phyloP scores from a whole-genome alignment of 805 yeast genomes.

The Torulaspora quercuum region DNA sequence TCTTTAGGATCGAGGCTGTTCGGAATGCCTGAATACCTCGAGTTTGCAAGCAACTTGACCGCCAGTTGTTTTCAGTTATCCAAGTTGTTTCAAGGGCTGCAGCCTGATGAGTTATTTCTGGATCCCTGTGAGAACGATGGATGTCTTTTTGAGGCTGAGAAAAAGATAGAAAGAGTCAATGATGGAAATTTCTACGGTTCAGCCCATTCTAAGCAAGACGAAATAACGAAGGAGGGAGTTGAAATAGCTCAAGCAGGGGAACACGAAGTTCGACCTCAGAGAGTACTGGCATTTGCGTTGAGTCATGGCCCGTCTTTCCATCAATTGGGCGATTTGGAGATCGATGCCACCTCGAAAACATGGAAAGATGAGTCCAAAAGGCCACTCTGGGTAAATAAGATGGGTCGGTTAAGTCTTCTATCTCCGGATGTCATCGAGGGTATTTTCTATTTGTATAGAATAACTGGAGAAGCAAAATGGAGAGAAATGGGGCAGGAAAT shows the following conservation, averaged over 20 bases:
- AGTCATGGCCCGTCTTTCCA: conserved; percentile 9
- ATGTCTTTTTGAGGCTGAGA: conserved; percentile 21
- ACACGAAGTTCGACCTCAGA: conserved; percentile 3
- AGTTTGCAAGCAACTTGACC: conserved; percentile 43
- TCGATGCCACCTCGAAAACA: conserved; percentile 8
- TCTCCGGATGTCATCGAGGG: conserved; percentile 64
- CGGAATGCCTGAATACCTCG: conserved; percentile 4
- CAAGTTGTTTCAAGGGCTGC: conserved; percentile 35
- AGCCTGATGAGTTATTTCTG: conserved; percentile 35
- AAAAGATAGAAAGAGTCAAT: conserved; percentile 23
- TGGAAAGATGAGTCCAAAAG: conserved; percentile 34
- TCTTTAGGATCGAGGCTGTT: conserved; percentile 47
- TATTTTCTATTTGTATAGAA: conserved; percentile 53
- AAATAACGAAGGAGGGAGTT: conserved; percentile 7
- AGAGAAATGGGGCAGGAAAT: conserved; percentile 52
- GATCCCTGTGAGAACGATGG: conserved; percentile 16
- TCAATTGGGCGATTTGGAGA: conserved; percentile 10
- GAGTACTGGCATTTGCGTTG: conserved; percentile 10
- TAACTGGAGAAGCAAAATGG: conserved; percentile 58
- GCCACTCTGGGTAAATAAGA: conserved; percentile 36
- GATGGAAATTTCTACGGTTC: conserved; percentile 20
- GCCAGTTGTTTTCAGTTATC: conserved; percentile 49
- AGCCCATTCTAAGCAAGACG: conserved; percentile 5
- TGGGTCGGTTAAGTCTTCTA: conserved; percentile 42
- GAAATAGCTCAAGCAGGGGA: conserved; percentile 8